Evolutionary conservation across 306 rosid species (phyloP).

Genomic region (Urtica urens): DNA sequence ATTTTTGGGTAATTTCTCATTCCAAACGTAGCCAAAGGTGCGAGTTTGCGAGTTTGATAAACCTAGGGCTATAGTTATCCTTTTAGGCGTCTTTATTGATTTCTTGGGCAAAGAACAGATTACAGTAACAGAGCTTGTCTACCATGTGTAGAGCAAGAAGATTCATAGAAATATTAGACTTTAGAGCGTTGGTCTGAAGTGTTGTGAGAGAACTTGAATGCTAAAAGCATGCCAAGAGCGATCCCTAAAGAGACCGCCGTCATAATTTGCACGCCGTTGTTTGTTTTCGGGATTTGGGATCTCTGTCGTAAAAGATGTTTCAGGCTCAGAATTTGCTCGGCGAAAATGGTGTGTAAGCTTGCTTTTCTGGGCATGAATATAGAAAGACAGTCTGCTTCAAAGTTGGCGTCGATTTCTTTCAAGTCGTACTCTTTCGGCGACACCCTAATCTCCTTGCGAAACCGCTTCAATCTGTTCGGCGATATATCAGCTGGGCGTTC

Average conservation of each 20-base stretch:
- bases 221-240: conserved; percentile 1
- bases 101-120: too few species aligned
- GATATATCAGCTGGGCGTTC: not conserved
- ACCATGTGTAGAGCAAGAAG: too few species aligned
- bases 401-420: not conserved
- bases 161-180: too few species aligned
- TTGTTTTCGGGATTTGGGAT: not conserved
- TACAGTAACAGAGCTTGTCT: too few species aligned
- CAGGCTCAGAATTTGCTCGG: not conserved
- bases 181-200: too few species aligned
- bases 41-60: too few species aligned
- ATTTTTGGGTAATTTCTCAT: too few species aligned
- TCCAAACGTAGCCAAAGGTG: too few species aligned
- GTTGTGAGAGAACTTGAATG: not conserved
- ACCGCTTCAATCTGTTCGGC: not conserved
- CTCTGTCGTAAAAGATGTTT: not conserved
- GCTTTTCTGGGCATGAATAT: not conserved
- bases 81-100: too few species aligned
- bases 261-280: not conserved
- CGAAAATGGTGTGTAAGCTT: not conserved
- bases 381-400: not conserved
- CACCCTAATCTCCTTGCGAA: conserved; percentile 2
- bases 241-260: not conserved
- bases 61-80: too few species aligned
- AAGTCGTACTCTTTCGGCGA: conserved; percentile 1